A percentile compares a stretch with the other conserved stretches of the same genome.
These are phyloP conservation scores for Oenanthe sinensis DNA, from an alignment of 129 eudicot species.

Conservation along the genomic window DNA sequence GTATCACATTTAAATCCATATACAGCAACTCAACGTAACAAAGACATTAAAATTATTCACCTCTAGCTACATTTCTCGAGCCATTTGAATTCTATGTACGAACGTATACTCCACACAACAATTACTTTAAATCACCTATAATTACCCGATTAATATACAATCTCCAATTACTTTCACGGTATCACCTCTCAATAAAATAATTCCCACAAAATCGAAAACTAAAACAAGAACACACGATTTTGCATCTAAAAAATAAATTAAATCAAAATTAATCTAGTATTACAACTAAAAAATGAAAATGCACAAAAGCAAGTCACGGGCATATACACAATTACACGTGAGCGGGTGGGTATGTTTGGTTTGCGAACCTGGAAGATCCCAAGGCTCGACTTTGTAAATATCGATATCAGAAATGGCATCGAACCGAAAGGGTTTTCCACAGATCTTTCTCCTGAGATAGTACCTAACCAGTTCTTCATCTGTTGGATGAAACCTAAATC, in stretches of 20 bases:
- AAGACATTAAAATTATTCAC: neutral
- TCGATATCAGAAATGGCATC: conserved; percentile 78
- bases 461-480: conserved; percentile 78
- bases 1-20: neutral
- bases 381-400: conserved; percentile 78
- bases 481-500: conserved; percentile 85
- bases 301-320: too few relatives aligned
- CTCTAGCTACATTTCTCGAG: neutral
- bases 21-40: neutral
- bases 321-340: too few relatives aligned
- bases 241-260: neutral
- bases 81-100: neutral
- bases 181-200: too few relatives aligned
- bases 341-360: neutral
- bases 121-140: neutral
- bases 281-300: too few relatives aligned
- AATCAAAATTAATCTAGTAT: neutral
- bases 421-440: conserved; percentile 50
- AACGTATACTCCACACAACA: neutral
- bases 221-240: too few relatives aligned
- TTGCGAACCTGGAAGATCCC: conserved; percentile 75
- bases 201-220: too few relatives aligned
- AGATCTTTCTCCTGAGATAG: conserved; percentile 65
- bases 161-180: neutral
- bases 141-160: too few relatives aligned